A percentile compares a stretch with the other conserved stretches of the same genome.
These are phyloP conservation scores for Diospyros lotus DNA, from an alignment of 148 eudicot species.

Conservation along the genomic window DNA sequence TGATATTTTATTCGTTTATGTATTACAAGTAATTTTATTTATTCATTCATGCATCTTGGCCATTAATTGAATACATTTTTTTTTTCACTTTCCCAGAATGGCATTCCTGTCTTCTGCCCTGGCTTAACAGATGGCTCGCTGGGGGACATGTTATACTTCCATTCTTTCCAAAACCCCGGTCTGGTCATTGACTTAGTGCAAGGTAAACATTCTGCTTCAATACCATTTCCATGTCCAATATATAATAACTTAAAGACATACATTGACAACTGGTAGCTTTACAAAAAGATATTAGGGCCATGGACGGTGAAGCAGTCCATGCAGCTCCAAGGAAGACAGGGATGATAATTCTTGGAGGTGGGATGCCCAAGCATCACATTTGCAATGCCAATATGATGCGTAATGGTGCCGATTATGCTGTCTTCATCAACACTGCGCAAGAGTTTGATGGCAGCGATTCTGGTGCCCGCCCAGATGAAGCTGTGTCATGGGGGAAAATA, in stretches of 20 bases:
- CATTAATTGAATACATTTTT: not conserved
- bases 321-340: conserved; percentile 75
- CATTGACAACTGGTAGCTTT: not conserved
- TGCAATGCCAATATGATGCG: conserved; percentile 91
- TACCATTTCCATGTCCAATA: not conserved
- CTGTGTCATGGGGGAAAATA: conserved; percentile 83
- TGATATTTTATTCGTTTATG: too few species aligned
- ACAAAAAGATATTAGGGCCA: conserved; percentile 61
- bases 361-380: conserved; percentile 74
- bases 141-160: conserved; percentile 68
- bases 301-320: conserved; percentile 68
- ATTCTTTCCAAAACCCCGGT: conserved; percentile 54
- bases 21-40: too few species aligned
- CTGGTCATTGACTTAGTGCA: conserved; percentile 64
- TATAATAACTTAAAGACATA: not conserved
- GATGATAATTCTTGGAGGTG: conserved; percentile 74
- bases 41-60: too few species aligned
- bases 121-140: conserved; percentile 91
- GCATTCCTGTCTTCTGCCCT: conserved; percentile 85
- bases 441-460: conserved; percentile 86
- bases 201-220: conserved; percentile 28
- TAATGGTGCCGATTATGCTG: conserved; percentile 75
- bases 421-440: conserved; percentile 70
- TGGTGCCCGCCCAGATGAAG: conserved; percentile 83
- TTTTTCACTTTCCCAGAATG: conserved; percentile 42